Conservation (phyloP, 805 yeast species). For the Candida bentonensis region DNA sequence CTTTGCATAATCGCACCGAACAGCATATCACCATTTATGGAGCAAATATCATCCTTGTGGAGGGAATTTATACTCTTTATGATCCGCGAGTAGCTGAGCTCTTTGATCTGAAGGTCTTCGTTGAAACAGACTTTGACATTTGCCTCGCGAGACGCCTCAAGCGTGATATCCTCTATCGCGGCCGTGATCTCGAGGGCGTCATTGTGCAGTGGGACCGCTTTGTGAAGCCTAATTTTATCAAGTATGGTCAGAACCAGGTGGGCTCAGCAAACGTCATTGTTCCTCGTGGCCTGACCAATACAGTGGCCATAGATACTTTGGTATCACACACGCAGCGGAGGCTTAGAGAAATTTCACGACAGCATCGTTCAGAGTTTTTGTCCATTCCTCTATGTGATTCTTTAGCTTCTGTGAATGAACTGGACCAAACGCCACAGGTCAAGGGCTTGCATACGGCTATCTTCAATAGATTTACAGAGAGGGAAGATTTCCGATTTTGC, state of each 20-base stretch:
- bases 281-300: constrained; percentile 83
- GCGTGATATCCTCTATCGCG: constrained; percentile 76
- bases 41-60: constrained; percentile 83
- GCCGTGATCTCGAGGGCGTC: constrained; percentile 71
- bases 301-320: constrained; percentile 64
- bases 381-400: constrained; percentile 8
- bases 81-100: constrained; percentile 53
- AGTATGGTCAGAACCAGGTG: constrained; percentile 63
- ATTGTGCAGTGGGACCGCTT: constrained; percentile 79
- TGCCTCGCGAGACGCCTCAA: constrained; percentile 81
- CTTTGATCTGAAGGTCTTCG: constrained; percentile 80
- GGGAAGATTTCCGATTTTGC: constrained; percentile 75
- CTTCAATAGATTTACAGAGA: constrained; percentile 35
- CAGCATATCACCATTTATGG: constrained; percentile 73
- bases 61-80: constrained; percentile 77
- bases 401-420: neutral
- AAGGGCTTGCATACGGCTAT: constrained; percentile 60
- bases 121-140: constrained; percentile 86
- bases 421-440: constrained; percentile 47
- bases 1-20: constrained; percentile 43
- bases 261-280: constrained; percentile 70
- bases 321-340: constrained; percentile 69
- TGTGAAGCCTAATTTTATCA: constrained; percentile 85
- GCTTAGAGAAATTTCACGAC: constrained; percentile 44
- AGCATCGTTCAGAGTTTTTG: constrained; percentile 35